Conservation (phyloP, 441 rosid species). For the Gossypium gossypioides region DNA sequence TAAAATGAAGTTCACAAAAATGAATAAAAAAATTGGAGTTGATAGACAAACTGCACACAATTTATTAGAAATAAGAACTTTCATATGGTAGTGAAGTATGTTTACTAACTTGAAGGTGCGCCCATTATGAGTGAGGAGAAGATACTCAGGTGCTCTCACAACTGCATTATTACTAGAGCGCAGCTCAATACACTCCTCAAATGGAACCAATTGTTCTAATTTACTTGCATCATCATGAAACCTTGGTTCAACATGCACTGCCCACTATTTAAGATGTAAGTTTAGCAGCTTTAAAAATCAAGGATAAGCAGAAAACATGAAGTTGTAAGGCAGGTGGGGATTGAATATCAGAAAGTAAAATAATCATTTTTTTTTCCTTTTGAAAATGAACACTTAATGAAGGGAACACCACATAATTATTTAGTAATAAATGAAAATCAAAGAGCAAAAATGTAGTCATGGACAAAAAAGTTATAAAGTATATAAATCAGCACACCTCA, state of each 20-base stretch:
- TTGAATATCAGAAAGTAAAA: not conserved
- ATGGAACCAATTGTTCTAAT: conserved; percentile 83
- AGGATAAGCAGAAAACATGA: conserved; percentile 9
- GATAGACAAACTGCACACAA: not conserved
- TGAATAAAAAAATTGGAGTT: not conserved
- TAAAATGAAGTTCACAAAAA: not conserved
- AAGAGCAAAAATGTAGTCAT: not conserved
- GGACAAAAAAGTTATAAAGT: conserved; percentile 12
- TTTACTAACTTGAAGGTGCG: conserved; percentile 91
- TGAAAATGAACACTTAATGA: not conserved
- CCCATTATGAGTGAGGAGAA: conserved; percentile 85
- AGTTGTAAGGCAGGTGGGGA: not conserved
- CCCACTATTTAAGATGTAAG: conserved; percentile 58
- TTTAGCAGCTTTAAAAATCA: conserved; percentile 19
- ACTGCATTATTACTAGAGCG: conserved; percentile 59
- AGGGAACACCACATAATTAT: not conserved
- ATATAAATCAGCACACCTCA: conserved; percentile 47
- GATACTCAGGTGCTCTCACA: conserved; percentile 76
- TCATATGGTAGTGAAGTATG: conserved; percentile 16
- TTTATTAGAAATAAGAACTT: not conserved
- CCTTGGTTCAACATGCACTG: conserved; percentile 77
- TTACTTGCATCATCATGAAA: conserved; percentile 94
- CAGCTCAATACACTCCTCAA: conserved; percentile 84
- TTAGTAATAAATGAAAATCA: not conserved
- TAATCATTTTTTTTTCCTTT: not conserved